Evolutionary conservation across 2,329 filamentous ascomycete species (phyloP), one percentile per base, ranked within the genome.

Genomic region (Juglanconis sp.): DNA sequence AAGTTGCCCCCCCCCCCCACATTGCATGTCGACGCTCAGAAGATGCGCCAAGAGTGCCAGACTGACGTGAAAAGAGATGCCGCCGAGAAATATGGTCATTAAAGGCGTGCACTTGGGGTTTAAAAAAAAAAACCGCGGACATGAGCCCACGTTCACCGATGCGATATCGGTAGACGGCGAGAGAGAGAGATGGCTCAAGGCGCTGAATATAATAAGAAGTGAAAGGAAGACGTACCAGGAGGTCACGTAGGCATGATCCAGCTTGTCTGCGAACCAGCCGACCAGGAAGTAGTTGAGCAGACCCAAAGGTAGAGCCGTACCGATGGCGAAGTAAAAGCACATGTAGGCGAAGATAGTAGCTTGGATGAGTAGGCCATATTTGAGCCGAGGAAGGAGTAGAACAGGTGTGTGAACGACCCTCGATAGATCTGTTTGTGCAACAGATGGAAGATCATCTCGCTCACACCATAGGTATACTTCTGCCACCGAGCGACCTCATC

Each of bases 401-500:
- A 88, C 7, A 90, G 79, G 1, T 79, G 79, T 0, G 88, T 89
- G 64, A 90, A 86, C 0, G 87, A 87, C 0, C 87, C 87, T 52
- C 78, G 79, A 64, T 76, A 81, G 34, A 82, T 65, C 88, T 87
- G 90, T 58, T 79, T 76, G 56, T 80, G 75, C 38, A 90, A 71
- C 0, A 88, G 88, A 65, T 89, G 80, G 76, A 91, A 90, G 7
- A 90, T 78, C 53, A 91, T 75, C 71, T 90, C 88, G 68, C 86
- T 89, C 68, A 86, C 88, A 7, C 88, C 88, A 65, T 88, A 90
- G 0, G 87, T 85, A 59, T 90, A 63, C 74, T 90, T 90, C 68
- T 90, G 85, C 88, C 88, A 90, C 50, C 88, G 84, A 11, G 84
- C 82, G 40, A 91, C 74, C 68, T 91, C 88, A 64, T 90, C 88